phyloP scores from a whole-genome alignment of 169 alveolate species.

The Eimeria necatrix region DNA sequence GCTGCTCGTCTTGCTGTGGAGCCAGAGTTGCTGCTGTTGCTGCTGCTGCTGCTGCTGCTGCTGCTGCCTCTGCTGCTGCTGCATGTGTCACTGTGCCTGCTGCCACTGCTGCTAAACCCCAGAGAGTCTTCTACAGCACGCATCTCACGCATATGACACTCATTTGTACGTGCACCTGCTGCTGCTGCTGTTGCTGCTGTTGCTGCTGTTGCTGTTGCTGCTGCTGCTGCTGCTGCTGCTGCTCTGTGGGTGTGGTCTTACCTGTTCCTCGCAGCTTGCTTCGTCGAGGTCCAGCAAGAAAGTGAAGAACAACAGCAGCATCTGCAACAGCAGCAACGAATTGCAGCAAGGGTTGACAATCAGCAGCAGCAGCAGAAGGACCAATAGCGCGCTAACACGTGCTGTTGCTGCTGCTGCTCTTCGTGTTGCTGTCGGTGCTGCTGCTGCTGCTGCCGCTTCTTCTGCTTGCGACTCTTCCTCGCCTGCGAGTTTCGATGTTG shows the following conservation, averaged over 20 bases:
- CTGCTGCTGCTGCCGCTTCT: background rate
- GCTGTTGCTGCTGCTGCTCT: constrained; percentile 55
- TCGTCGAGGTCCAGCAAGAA: background rate
- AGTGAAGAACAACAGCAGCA: constrained; percentile 25
- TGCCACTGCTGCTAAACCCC: no score
- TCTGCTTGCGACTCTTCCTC: background rate
- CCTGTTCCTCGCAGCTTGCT: background rate
- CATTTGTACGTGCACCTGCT: background rate
- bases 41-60: background rate
- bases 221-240: constrained; percentile 29
- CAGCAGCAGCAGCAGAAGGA: background rate
- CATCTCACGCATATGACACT: no score
- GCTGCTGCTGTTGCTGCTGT: background rate
- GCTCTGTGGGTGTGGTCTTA: background rate
- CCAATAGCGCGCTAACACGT: background rate
- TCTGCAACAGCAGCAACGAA: background rate
- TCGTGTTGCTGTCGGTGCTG: constrained; percentile 24
- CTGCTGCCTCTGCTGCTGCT: background rate
- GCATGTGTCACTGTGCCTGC: background rate
- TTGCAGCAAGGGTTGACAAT: background rate
- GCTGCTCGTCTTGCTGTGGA: no score
- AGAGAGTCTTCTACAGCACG: no score
- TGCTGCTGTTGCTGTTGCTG: background rate
- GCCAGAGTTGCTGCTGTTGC: background rate
- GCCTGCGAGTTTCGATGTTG: no score